Percentiles rank a stretch among this genome's conserved stretches.
These are phyloP conservation scores for Pterulicium gracile DNA, from an alignment of 1,284 basidiomycete genomes.

Conservation along the genomic window DNA sequence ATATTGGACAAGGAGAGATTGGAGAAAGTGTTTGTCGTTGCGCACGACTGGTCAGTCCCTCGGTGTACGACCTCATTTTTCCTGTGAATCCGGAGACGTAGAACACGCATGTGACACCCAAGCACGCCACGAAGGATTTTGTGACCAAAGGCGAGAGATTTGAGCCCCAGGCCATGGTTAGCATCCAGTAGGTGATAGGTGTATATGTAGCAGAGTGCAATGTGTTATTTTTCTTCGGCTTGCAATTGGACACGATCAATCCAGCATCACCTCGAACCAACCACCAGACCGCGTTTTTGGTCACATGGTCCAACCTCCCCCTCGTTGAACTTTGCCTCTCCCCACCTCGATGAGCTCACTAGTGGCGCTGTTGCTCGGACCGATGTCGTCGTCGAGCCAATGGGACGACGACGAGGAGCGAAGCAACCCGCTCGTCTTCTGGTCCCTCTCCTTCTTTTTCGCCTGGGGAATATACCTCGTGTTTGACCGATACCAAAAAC, in stretches of 20 bases:
- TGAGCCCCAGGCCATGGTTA: too few relatives aligned
- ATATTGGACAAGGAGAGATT: constrained; percentile 21
- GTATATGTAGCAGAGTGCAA: too few relatives aligned
- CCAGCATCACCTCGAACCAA: too few relatives aligned
- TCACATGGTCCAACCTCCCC: too few relatives aligned
- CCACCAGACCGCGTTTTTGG: too few relatives aligned
- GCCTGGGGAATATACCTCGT: constrained; percentile 70
- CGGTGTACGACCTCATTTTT: background rate
- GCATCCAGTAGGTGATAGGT: too few relatives aligned
- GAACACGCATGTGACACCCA: background rate
- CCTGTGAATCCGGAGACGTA: background rate
- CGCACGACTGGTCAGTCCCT: constrained; percentile 22
- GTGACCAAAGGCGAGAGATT: background rate
- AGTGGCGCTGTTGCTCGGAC: background rate
- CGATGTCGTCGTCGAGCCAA: background rate
- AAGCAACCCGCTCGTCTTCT: constrained; percentile 23
- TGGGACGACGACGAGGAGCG: background rate
- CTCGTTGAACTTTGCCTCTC: too few relatives aligned
- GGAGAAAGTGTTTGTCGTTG: constrained; percentile 20
- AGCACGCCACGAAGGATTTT: background rate
- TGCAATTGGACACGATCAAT: too few relatives aligned
- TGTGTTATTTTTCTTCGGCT: too few relatives aligned
- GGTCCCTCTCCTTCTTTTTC: constrained; percentile 52
- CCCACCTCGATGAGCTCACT: background rate
- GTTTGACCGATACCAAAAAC: constrained; percentile 58